Evolutionary conservation across 352 stramenopile genomes (phyloP).

Genomic region (Pythium guiyangense): DNA sequence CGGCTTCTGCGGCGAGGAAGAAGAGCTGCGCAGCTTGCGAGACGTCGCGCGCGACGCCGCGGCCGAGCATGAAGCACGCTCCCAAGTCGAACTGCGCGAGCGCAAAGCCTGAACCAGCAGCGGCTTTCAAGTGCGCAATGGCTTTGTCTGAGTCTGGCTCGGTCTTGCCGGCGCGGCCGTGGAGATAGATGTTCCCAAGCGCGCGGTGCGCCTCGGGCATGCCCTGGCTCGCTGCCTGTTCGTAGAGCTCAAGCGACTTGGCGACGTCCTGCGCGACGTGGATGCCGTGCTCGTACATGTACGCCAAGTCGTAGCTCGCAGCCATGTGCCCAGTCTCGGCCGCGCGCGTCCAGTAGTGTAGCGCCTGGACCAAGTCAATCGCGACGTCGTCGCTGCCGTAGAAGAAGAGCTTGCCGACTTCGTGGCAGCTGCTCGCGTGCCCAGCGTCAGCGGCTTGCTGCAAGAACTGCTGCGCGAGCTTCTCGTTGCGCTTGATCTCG

Average conservation of each 20-base stretch:
- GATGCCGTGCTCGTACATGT: conserved; percentile 69
- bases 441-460: conserved; percentile 60
- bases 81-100: conserved; percentile 75
- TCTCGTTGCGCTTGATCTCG: conserved; percentile 37
- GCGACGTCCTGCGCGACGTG: conserved; percentile 53
- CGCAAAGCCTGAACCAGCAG: conserved; percentile 54
- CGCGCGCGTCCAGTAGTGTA: conserved; percentile 64
- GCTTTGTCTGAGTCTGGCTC: conserved; percentile 24
- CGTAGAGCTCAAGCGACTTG: conserved; percentile 59
- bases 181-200: conserved; percentile 51
- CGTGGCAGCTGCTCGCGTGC: conserved; percentile 65
- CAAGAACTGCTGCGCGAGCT: conserved; percentile 49
- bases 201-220: conserved; percentile 70
- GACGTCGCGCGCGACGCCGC: conserved; percentile 46
- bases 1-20: conserved; percentile 66
- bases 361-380: conserved; percentile 28
- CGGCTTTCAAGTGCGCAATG: conserved; percentile 48
- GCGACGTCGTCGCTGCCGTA: conserved; percentile 31
- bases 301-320: conserved; percentile 67
- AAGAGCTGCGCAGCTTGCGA: conserved; percentile 57
- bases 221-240: conserved; percentile 41
- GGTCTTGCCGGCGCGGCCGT: conserved; percentile 24
- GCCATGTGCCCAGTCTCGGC: conserved; percentile 62
- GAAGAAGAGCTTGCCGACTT: conserved; percentile 73
- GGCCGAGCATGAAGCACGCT: conserved; percentile 77